phyloP scores from a whole-genome alignment of 164 flowering plant genomes.

The Cinnamomum micranthum region DNA sequence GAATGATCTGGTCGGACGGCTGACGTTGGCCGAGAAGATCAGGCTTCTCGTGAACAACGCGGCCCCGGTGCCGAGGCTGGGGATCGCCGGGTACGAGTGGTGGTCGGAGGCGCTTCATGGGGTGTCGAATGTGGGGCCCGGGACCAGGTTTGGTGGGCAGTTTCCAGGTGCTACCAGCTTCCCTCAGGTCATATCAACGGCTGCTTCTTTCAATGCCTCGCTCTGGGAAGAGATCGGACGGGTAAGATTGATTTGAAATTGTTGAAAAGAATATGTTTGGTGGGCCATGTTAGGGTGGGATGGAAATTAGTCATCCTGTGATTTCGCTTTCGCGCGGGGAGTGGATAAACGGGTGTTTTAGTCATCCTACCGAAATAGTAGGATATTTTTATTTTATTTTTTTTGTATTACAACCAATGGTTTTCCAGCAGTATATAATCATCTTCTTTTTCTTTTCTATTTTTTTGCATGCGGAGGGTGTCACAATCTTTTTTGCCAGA shows the following conservation, averaged over 20 bases:
- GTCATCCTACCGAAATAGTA: background rate
- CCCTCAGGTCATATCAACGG: conserved; percentile 89
- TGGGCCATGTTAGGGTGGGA: too few relatives aligned
- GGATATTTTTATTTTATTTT: too few relatives aligned
- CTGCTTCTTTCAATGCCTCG: conserved; percentile 75
- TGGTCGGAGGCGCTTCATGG: conserved; percentile 98
- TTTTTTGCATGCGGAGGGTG: rapidly evolving
- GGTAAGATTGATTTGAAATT: conserved; percentile 27
- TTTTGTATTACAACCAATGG: too few relatives aligned
- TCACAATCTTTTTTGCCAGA: background rate
- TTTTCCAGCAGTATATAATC: background rate
- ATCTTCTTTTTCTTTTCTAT: too few relatives aligned
- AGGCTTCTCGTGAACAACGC: conserved; percentile 64
- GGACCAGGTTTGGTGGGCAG: conserved; percentile 54
- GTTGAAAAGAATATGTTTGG: background rate
- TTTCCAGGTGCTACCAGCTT: conserved; percentile 85
- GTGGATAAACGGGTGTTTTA: background rate
- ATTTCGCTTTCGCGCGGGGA: background rate
- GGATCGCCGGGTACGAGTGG: conserved; percentile 80
- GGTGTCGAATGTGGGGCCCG: conserved; percentile 81
- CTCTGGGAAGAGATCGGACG: conserved; percentile 79
- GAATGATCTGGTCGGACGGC: conserved; percentile 55
- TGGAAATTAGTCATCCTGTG: background rate
- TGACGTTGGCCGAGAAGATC: conserved; percentile 74
- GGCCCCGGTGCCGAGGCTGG: conserved; percentile 62